These are phyloP conservation scores for Gigaspora rosea DNA, from an alignment of 192 early-diverging fungal species.

Conservation along the genomic window DNA sequence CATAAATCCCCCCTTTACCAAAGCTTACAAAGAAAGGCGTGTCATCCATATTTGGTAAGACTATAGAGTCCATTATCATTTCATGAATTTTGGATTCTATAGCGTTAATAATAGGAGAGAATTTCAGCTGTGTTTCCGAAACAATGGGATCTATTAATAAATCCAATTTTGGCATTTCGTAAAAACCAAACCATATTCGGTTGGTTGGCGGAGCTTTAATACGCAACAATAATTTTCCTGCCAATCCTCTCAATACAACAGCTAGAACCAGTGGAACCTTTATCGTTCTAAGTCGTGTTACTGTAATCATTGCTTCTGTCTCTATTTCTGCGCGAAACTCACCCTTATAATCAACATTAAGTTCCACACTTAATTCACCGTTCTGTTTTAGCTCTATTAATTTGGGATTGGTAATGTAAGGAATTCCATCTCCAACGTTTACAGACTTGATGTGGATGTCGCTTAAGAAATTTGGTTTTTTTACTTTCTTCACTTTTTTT, in stretches of 20 bases:
- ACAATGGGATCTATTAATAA: constrained; percentile 81
- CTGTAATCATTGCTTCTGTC: constrained; percentile 51
- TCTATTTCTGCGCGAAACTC: constrained; percentile 78
- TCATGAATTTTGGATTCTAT: constrained; percentile 87
- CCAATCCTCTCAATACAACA: constrained; percentile 70
- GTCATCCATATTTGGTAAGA: constrained; percentile 92
- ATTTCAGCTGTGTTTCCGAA: constrained; percentile 80
- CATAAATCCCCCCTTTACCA: constrained; percentile 64
- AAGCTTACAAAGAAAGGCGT: constrained; percentile 74
- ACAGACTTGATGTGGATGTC: constrained; percentile 82
- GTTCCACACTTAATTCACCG: constrained; percentile 75
- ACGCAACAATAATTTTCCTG: constrained; percentile 77
- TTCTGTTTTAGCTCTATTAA: constrained; percentile 64
- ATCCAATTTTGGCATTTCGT: constrained; percentile 75
- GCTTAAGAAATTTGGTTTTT: constrained; percentile 73
- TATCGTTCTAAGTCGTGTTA: constrained; percentile 50
- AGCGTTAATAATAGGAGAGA: constrained; percentile 74
- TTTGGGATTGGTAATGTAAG: constrained; percentile 76
- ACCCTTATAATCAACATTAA: constrained; percentile 79
- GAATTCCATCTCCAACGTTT: constrained; percentile 75
- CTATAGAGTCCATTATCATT: constrained; percentile 76
- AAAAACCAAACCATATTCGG: constrained; percentile 88
- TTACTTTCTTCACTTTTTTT: constrained; percentile 66
- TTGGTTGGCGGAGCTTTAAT: constrained; percentile 84
- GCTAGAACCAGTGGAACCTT: constrained; percentile 80